phyloP scores from a whole-genome alignment of 176 grass and related monocot genomes.

The barley (Hordeum vulgare) region MorexV3_pseudomolecules_assembly NC_058524.1:52879776-52880275 shows the following conservation, averaged over 20 bases:
- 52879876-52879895: background rate
- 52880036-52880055: background rate
- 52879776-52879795: background rate
- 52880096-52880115: background rate
- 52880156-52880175: background rate
- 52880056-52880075: background rate
- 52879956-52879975: background rate
- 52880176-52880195: background rate
- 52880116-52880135: background rate
- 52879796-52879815: background rate
- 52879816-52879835: background rate
- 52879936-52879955: background rate
- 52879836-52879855: background rate
- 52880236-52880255: slow-evolving; percentile 60
- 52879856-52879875: background rate
- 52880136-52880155: background rate
- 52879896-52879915: background rate
- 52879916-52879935: background rate
- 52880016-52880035: background rate
- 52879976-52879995: background rate
- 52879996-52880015: background rate
- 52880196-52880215: background rate
- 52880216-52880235: slow-evolving; percentile 58
- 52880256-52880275: slow-evolving; percentile 88
- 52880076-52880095: background rate